Evolutionary conservation across 345 rosid species (phyloP).

Genomic region (Cochlearia excelsa): DNA sequence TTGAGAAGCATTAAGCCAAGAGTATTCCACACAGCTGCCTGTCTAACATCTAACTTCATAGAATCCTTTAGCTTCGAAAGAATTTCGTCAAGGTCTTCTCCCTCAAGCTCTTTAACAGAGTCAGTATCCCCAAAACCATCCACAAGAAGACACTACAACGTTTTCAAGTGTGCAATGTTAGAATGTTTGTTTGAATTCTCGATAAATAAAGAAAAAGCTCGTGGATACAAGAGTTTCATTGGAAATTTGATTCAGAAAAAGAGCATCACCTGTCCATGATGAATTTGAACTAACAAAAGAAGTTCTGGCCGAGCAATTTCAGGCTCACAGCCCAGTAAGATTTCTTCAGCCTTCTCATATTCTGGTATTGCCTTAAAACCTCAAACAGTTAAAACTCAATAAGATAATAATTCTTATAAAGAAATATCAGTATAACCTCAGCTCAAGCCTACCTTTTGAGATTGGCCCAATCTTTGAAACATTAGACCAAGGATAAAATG

Average conservation of each 20-base stretch:
- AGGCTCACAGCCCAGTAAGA: constrained; percentile 66
- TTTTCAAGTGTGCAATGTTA: constrained; percentile 19
- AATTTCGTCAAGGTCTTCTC: constrained; percentile 70
- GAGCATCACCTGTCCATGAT: constrained; percentile 83
- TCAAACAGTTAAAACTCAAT: constrained; percentile 18
- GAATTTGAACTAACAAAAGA: constrained; percentile 89
- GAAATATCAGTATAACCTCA: constrained; percentile 11
- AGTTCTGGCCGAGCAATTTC: constrained; percentile 88
- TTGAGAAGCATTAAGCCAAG: constrained; percentile 82
- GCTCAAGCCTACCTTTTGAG: constrained; percentile 67
- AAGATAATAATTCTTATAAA: background rate
- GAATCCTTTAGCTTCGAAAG: constrained; percentile 71
- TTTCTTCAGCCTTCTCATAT: constrained; percentile 92
- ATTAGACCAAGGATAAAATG: constrained; percentile 93
- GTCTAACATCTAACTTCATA: constrained; percentile 68
- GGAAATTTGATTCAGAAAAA: constrained; percentile 11
- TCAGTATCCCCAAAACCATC: constrained; percentile 59
- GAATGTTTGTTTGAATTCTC: background rate
- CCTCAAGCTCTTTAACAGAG: constrained; percentile 74
- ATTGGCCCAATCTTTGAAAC: constrained; percentile 90
- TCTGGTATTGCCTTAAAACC: constrained; percentile 66
- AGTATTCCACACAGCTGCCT: constrained; percentile 82
- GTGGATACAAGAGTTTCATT: background rate
- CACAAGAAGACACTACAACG: constrained; percentile 67
- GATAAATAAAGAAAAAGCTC: background rate